Evolutionary conservation across 768 basidiomycete species (phyloP).

Genomic region (Russula vinacea): DNA sequence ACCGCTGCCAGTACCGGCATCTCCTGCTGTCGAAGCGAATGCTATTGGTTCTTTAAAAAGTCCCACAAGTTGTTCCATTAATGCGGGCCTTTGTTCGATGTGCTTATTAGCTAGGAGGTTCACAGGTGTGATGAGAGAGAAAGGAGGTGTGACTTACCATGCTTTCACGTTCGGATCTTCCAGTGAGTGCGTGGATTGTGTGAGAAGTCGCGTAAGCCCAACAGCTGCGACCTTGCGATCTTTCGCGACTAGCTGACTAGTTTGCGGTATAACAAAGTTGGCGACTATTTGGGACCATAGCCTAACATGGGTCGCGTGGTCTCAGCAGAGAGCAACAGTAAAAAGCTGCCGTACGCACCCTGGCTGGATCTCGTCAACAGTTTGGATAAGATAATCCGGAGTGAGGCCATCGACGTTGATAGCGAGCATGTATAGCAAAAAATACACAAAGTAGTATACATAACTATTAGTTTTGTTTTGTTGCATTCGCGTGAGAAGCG

Average conservation of each 20-base stretch:
- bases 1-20: constrained; percentile 52
- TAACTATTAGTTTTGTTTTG: constrained; percentile 87
- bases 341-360: constrained; percentile 48
- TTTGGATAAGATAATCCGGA: constrained; percentile 75
- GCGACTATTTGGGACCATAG: constrained; percentile 78
- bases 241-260: constrained; percentile 73
- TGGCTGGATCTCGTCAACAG: constrained; percentile 80
- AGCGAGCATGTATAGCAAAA: constrained; percentile 73
- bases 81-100: constrained; percentile 52
- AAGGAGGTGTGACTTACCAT: constrained; percentile 48
- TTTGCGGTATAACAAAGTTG: constrained; percentile 76
- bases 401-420: constrained; percentile 68
- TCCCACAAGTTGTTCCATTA: constrained; percentile 67
- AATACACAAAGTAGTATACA: constrained; percentile 75
- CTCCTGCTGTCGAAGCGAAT: constrained; percentile 47
- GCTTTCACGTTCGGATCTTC: constrained; percentile 55
- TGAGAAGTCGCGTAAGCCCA: constrained; percentile 75
- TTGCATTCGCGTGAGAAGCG: constrained; percentile 82
- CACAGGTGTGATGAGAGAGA: neutral
- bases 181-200: constrained; percentile 68
- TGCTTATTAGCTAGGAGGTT: neutral
- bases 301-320: constrained; percentile 36
- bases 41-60: constrained; percentile 78
- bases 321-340: neutral
- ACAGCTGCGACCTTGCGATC: constrained; percentile 84